Conservation (phyloP, 2,329 filamentous ascomycete genomes). For the Orbilia brochopaga region DNA sequence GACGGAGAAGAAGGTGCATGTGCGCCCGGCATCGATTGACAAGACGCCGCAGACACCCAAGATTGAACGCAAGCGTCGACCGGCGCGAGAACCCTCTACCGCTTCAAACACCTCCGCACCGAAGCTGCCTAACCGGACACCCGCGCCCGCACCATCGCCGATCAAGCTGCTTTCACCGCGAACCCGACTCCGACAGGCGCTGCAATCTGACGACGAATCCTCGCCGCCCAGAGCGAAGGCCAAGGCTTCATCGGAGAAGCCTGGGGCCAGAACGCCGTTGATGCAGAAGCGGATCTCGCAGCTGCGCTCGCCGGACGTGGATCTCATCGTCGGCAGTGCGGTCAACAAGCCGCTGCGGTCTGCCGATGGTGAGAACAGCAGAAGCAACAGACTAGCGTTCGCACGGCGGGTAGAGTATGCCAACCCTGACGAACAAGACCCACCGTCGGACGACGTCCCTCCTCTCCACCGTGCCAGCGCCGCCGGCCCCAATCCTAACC, state of each 20-base stretch:
- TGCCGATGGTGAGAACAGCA: slow-evolving; percentile 6
- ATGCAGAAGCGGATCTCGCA: slow-evolving; percentile 42
- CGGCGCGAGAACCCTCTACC: not conserved
- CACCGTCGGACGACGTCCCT: not conserved
- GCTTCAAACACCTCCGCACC: not conserved
- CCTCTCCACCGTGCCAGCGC: not conserved
- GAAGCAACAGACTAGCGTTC: slow-evolving; percentile 22
- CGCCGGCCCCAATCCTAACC: slow-evolving; percentile 5
- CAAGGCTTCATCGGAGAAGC: not conserved
- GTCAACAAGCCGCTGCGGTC: slow-evolving; percentile 3
- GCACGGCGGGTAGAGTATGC: slow-evolving; percentile 27
- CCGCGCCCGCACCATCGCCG: slow-evolving; percentile 18
- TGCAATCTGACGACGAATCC: slow-evolving; percentile 21
- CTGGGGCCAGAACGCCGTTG: slow-evolving; percentile 26
- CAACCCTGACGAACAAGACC: not conserved
- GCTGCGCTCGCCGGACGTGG: slow-evolving; percentile 23
- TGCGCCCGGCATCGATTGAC: slow-evolving; percentile 16
- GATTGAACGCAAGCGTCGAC: slow-evolving; percentile 26
- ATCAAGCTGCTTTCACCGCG: slow-evolving; percentile 32
- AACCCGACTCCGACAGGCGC: slow-evolving; percentile 23
- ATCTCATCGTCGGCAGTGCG: slow-evolving; percentile 1
- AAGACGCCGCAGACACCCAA: slow-evolving; percentile 32
- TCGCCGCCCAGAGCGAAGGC: slow-evolving; percentile 7
- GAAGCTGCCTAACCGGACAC: not conserved
- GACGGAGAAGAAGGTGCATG: slow-evolving; percentile 5